These are phyloP conservation scores for Gossypium schwendimanii DNA, from an alignment of 441 rosid species.

Conservation along the genomic window DNA sequence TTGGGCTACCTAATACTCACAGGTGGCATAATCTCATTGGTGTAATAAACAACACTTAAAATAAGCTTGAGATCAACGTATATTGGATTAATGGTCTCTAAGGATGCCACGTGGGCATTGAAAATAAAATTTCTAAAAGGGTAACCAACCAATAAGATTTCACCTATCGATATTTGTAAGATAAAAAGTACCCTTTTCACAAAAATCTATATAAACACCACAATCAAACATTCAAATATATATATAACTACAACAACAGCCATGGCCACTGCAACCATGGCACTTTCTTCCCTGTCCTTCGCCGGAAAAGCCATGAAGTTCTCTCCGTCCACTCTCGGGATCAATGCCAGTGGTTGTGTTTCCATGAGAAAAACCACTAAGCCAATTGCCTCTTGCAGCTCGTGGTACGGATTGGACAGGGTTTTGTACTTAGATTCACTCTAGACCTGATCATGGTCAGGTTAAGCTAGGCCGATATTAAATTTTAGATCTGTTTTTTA, in stretches of 20 bases:
- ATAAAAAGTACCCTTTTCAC: conserved; percentile 1
- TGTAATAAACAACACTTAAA: no score
- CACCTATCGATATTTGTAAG: conserved; percentile 19
- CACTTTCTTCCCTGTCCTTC: conserved; percentile 55
- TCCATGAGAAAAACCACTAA: conserved; percentile 39
- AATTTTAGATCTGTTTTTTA: no score
- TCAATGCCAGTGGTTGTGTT: conserved; percentile 38
- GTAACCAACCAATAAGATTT: conserved; percentile 21
- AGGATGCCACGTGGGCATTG: conserved; percentile 23
- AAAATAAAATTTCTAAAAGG: neutral
- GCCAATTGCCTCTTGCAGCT: conserved; percentile 29
- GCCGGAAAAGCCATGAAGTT: conserved; percentile 55
- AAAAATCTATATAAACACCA: neutral
- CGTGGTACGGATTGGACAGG: conserved; percentile 46
- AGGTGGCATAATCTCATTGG: conserved; percentile 20
- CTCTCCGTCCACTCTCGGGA: conserved; percentile 27
- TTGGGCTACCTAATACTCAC: conserved; percentile 6
- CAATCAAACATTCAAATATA: neutral
- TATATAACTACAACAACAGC: neutral
- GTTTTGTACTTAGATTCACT: conserved; percentile 30
- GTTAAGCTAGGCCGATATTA: no score
- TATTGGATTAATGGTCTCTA: neutral
- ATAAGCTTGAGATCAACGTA: neutral
- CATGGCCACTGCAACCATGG: conserved; percentile 62
- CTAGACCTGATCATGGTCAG: no score